phyloP scores from a whole-genome alignment of 2,329 filamentous ascomycete species.

The Rhinocladiella mackenziei region DNA sequence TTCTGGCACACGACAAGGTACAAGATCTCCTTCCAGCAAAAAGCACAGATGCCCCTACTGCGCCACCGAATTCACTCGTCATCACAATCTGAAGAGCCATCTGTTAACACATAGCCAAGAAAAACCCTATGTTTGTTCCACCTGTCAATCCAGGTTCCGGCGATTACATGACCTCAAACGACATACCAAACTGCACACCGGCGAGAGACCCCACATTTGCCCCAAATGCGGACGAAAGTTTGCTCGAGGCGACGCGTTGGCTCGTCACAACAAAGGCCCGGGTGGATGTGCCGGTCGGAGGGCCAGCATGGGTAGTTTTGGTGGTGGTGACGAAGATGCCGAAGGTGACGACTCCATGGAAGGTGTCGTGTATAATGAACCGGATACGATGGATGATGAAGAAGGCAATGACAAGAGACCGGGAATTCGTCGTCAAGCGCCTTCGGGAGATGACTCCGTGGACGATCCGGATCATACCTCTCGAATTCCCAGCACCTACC shows the following conservation, averaged over 20 bases:
- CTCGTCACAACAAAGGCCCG: conserved; percentile 90
- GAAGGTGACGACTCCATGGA: conserved; percentile 59
- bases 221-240: conserved; percentile 93
- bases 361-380: conserved; percentile 56
- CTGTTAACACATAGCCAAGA: conserved; percentile 96
- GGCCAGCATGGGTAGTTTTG: conserved; percentile 78
- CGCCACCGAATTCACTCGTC: conserved; percentile 91
- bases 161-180: conserved; percentile 92
- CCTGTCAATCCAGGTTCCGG: conserved; percentile 89
- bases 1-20: conserved; percentile 54
- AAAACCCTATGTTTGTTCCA: conserved; percentile 90
- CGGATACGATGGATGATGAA: conserved; percentile 48
- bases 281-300: conserved; percentile 91
- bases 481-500: conserved; percentile 70
- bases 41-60: conserved; percentile 97
- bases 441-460: conserved; percentile 48
- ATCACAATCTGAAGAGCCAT: conserved; percentile 97
- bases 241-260: conserved; percentile 88
- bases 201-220: conserved; percentile 91
- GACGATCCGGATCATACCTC: conserved; percentile 41
- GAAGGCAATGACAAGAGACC: conserved; percentile 49
- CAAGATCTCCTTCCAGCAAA: conserved; percentile 71
- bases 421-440: conserved; percentile 69
- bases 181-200: conserved; percentile 93
- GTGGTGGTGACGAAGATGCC: conserved; percentile 67